Evolutionary conservation across 2,329 filamentous ascomycete genomes (phyloP), one percentile per base, ranked within the genome.

Genomic region (Phialophora expanda): DNA sequence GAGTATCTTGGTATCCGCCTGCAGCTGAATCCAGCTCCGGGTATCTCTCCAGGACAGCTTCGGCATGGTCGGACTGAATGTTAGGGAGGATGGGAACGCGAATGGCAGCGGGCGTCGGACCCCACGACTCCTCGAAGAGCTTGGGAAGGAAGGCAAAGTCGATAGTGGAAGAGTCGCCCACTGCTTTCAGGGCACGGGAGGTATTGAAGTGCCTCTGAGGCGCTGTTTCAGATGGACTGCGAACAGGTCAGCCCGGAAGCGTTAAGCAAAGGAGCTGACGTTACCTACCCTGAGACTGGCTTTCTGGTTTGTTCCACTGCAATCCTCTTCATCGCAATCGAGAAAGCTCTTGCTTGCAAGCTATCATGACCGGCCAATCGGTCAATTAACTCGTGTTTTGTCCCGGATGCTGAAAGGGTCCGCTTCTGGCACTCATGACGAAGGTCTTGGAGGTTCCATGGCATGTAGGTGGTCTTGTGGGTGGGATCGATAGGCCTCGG

Each of bases 131-230:
- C 57, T 83, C 79, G 34, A 81, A 76, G 58, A 79, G 74, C 30
- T 82, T 78, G 41, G 87, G 87, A 70, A 89, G 79, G 78, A 84
- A 88, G 71, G 83, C 83, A 73, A 89, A 88, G 78, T 89, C 87
- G 66, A 89, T 85, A 50, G 86, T 86, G 48, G 85, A 87, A 66
- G 76, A 78, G 77, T 89, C 86, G 61, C 84, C 81, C 68, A 84
- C 80, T 30, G 84, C 77, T 74, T 87, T 87, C 61, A 82, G 77
- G 66, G 81, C 76, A 67, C 84, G 84, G 68, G 83, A 86, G 67
- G 86, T 87, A 78, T 89, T 89, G 82, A 89, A 88, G 73, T 84
- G 81, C 63, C 86, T 83, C 67, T 76, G 77, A 70, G 60, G 76
- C 64, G 56, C 72, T 9, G 65, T 67, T 24, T 71, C 71, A 26